Conservation (phyloP, 2,329 filamentous ascomycete species). For the Penicillium sp. region DNA sequence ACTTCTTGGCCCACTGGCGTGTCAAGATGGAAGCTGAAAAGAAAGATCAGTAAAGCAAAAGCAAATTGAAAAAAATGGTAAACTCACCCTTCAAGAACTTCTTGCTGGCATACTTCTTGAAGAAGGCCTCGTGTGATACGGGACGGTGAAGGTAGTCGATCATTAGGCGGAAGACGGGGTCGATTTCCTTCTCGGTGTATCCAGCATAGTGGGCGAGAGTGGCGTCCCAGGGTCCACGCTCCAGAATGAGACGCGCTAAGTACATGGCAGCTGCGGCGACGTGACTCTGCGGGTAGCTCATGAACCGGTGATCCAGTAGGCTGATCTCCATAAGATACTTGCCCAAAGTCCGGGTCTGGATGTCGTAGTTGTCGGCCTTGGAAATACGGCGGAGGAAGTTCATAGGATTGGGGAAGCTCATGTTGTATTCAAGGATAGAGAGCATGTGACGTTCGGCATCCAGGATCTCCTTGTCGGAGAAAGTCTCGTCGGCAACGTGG, state of each 20-base stretch:
- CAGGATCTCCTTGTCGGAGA: slow-evolving; percentile 89
- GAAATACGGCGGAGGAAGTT: slow-evolving; percentile 98
- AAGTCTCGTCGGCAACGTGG: slow-evolving; percentile 93
- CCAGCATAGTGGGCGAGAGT: slow-evolving; percentile 87
- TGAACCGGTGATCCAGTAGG: slow-evolving; percentile 88
- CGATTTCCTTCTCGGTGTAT: slow-evolving; percentile 86
- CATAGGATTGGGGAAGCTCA: slow-evolving; percentile 99
- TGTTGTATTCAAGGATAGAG: slow-evolving; percentile 84
- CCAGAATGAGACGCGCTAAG: slow-evolving; percentile 80
- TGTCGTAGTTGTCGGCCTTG: slow-evolving; percentile 99
- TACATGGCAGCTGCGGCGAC: slow-evolving; percentile 94
- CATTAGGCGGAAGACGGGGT: slow-evolving; percentile 89
- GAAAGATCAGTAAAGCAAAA: slow-evolving; percentile 18
- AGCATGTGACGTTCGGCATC: slow-evolving; percentile 96
- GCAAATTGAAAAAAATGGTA: not conserved
- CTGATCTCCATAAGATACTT: slow-evolving; percentile 98
- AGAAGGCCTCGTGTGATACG: slow-evolving; percentile 92
- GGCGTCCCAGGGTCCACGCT: slow-evolving; percentile 85
- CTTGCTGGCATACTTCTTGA: slow-evolving; percentile 99
- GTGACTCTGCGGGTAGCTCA: slow-evolving; percentile 81
- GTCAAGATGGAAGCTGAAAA: slow-evolving; percentile 76
- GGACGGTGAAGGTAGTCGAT: slow-evolving; percentile 91
- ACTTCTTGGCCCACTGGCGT: slow-evolving; percentile 88
- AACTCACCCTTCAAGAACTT: slow-evolving; percentile 91
- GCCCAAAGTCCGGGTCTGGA: slow-evolving; percentile 90